Evolutionary conservation across 2,329 filamentous ascomycete genomes (phyloP).

Genomic region (Aotearoamyces nothofagi): DNA sequence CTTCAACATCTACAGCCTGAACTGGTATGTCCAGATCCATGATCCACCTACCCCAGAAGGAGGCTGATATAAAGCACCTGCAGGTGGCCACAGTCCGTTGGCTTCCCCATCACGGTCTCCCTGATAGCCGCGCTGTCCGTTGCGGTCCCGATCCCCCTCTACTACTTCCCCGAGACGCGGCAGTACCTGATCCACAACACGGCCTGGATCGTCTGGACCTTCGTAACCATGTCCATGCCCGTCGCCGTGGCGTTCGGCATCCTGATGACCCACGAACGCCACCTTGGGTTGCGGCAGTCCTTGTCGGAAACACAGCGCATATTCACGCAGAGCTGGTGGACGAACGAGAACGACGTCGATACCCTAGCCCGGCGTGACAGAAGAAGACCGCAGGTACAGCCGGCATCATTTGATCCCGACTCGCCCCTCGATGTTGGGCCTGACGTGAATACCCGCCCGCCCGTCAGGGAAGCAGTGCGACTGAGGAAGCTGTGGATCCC

Average conservation of each 20-base stretch:
- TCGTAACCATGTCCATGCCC: slow-evolving; percentile 54
- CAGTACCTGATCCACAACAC: slow-evolving; percentile 48
- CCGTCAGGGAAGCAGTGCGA: slow-evolving; percentile 5
- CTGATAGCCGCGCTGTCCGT: slow-evolving; percentile 46
- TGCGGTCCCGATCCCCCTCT: slow-evolving; percentile 42
- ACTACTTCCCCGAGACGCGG: slow-evolving; percentile 34
- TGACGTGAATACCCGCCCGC: slow-evolving; percentile 8
- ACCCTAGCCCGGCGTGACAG: slow-evolving; percentile 24
- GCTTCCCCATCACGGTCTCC: slow-evolving; percentile 48
- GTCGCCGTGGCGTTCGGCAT: slow-evolving; percentile 51
- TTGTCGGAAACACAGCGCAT: slow-evolving; percentile 53
- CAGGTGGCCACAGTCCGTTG: slow-evolving; percentile 46
- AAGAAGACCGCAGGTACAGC: slow-evolving; percentile 23
- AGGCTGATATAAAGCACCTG: not conserved
- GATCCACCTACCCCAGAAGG: not conserved
- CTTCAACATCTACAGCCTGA: slow-evolving; percentile 55
- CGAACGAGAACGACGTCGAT: slow-evolving; percentile 35
- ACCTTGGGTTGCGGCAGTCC: slow-evolving; percentile 42
- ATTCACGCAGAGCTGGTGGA: slow-evolving; percentile 52
- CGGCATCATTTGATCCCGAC: slow-evolving; percentile 15
- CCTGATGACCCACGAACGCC: slow-evolving; percentile 46
- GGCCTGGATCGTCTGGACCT: slow-evolving; percentile 54
- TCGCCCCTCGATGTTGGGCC: slow-evolving; percentile 16
- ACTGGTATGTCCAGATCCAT: slow-evolving; percentile 31
- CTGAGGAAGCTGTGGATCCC: slow-evolving; percentile 35